A percentile compares a stretch with the other conserved stretches of the same genome.
phyloP scores from a whole-genome alignment of 768 basidiomycete species.

The Xanthoconium stramineum region DNA sequence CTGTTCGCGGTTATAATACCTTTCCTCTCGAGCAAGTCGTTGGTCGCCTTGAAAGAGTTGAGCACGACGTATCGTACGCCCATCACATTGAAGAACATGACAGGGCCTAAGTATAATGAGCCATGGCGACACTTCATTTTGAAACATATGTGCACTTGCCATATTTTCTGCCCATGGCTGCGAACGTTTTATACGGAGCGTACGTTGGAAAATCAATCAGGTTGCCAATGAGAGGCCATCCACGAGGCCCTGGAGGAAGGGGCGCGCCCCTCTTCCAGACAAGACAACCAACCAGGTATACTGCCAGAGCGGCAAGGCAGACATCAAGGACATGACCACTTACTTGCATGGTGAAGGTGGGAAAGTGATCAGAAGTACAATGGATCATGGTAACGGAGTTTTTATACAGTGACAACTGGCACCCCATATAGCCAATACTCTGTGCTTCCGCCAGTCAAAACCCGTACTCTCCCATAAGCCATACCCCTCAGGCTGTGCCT shows the following conservation, averaged over 20 bases:
- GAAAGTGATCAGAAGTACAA: too few species aligned
- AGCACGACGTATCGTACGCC: slow-evolving; percentile 47
- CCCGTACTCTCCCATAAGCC: too few species aligned
- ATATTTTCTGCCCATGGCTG: slow-evolving; percentile 37
- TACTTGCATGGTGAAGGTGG: too few species aligned
- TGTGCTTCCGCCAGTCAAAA: too few species aligned
- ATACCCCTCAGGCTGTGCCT: too few species aligned
- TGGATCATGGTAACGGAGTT: too few species aligned
- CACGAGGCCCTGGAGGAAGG: not conserved
- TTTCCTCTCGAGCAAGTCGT: slow-evolving; percentile 12
- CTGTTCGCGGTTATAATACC: slow-evolving; percentile 1
- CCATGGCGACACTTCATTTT: not conserved
- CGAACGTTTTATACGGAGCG: slow-evolving; percentile 49
- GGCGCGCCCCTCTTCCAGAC: not conserved
- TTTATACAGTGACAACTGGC: too few species aligned
- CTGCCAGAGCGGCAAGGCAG: slow-evolving; percentile 13
- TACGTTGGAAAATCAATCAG: slow-evolving; percentile 52
- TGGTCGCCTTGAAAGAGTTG: slow-evolving; percentile 39
- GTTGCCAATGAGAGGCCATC: slow-evolving; percentile 36
- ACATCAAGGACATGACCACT: not conserved
- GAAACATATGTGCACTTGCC: slow-evolving; percentile 33
- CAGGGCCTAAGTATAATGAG: slow-evolving; percentile 15
- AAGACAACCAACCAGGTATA: not conserved
- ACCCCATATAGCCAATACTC: too few species aligned
- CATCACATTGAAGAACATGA: slow-evolving; percentile 25